These are phyloP conservation scores for Cairneyella variabilis DNA, from an alignment of 495 filamentous ascomycete genomes.

Conservation along the genomic window DNA sequence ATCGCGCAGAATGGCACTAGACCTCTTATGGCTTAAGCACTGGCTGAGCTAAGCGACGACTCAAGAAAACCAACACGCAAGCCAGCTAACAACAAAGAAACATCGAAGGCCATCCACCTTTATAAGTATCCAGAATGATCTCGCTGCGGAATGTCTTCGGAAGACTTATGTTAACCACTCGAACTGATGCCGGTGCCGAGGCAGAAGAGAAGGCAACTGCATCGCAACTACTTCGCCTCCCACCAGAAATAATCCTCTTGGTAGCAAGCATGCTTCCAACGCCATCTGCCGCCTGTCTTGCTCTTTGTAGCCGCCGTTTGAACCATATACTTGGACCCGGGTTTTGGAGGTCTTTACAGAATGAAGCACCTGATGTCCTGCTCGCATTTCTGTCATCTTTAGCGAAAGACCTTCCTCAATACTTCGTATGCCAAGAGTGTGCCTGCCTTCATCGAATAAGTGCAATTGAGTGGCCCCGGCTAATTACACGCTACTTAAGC, in stretches of 20 bases:
- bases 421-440: slow-evolving; percentile 18
- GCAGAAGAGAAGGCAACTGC: too few relatives aligned
- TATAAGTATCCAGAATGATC: too few relatives aligned
- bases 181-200: too few relatives aligned
- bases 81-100: too few relatives aligned
- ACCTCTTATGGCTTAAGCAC: too few relatives aligned
- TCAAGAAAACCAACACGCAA: too few relatives aligned
- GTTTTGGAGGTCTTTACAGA: slow-evolving; percentile 7
- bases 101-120: too few relatives aligned
- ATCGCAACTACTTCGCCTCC: slow-evolving; percentile 15
- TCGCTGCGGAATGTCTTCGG: too few relatives aligned
- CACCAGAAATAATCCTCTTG: slow-evolving; percentile 15
- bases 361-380: slow-evolving; percentile 1
- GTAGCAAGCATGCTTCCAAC: slow-evolving; percentile 15
- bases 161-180: too few relatives aligned
- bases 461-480: slow-evolving; percentile 11
- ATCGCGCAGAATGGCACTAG: too few relatives aligned
- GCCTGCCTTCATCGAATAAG: slow-evolving; percentile 14
- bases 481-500: slow-evolving; percentile 1
- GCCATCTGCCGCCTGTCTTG: slow-evolving; percentile 11
- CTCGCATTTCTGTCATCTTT: slow-evolving; percentile 15
- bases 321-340: slow-evolving; percentile 10
- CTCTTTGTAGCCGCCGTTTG: slow-evolving; percentile 16
- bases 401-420: slow-evolving; percentile 15
- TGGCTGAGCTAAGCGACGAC: too few relatives aligned